phyloP scores from a whole-genome alignment of 208 protist species.

The Trypanosoma rangeli region DNA sequence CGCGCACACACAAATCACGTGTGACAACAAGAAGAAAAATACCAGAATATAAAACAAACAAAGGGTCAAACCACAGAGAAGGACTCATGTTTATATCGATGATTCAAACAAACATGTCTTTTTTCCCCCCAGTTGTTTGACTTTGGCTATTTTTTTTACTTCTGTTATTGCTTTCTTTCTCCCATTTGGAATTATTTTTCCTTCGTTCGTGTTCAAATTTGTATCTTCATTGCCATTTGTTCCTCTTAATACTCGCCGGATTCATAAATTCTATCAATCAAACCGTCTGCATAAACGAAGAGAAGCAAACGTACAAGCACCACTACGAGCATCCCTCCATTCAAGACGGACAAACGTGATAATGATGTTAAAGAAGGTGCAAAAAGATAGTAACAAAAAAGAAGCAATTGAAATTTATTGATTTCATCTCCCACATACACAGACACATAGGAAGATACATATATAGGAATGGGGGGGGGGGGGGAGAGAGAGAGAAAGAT shows the following conservation, averaged over 20 bases:
- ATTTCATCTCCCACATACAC: background rate
- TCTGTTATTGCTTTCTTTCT: conserved; percentile 1
- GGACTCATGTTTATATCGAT: background rate
- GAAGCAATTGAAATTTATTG: background rate
- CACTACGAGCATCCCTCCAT: background rate
- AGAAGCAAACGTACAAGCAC: background rate
- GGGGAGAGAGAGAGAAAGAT: conserved; percentile 9
- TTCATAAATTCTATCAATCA: background rate
- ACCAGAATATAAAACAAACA: conserved; percentile 9
- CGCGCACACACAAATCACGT: conserved; percentile 12
- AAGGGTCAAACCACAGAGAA: background rate
- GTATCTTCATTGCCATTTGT: background rate
- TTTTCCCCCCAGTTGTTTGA: background rate
- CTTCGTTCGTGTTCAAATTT: background rate
- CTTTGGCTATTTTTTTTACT: background rate
- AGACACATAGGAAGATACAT: background rate
- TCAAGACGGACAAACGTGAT: background rate
- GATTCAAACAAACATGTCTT: background rate
- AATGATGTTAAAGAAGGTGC: background rate
- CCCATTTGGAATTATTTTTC: background rate
- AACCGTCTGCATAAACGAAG: background rate
- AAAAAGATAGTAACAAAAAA: background rate
- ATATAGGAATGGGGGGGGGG: background rate
- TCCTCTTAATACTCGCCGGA: background rate
- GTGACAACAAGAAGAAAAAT: conserved; percentile 7